phyloP scores from a whole-genome alignment of 768 basidiomycete species.

The Boletus huronensis region DNA sequence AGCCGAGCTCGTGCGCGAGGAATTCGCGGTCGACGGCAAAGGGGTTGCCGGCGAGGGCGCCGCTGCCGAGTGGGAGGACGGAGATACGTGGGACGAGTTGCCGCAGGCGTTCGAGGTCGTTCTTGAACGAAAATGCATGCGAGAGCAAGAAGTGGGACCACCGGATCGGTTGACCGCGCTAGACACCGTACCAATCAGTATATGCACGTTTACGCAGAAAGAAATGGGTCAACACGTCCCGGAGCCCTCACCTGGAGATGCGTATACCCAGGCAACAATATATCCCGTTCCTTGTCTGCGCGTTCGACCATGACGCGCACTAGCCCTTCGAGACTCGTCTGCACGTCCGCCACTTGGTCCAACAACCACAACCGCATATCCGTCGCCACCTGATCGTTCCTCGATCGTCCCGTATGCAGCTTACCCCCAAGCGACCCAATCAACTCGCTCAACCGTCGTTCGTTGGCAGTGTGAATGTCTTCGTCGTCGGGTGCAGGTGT shows the following conservation, averaged over 20 bases:
- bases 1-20: slow-evolving; percentile 86
- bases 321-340: slow-evolving; percentile 67
- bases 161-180: slow-evolving; percentile 98
- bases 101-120: slow-evolving; percentile 80
- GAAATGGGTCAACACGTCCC: neutral
- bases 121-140: slow-evolving; percentile 90
- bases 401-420: slow-evolving; percentile 92
- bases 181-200: slow-evolving; percentile 2
- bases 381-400: slow-evolving; percentile 98
- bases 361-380: slow-evolving; percentile 97
- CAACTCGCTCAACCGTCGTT: slow-evolving; percentile 88
- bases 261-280: slow-evolving; percentile 93
- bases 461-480: slow-evolving; percentile 98
- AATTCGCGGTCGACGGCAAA: slow-evolving; percentile 93
- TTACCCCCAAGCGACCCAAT: slow-evolving; percentile 93
- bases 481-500: slow-evolving; percentile 82
- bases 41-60: slow-evolving; percentile 95
- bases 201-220: neutral
- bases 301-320: slow-evolving; percentile 88
- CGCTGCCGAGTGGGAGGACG: slow-evolving; percentile 89
- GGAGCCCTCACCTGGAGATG: slow-evolving; percentile 76
- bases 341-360: slow-evolving; percentile 66
- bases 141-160: slow-evolving; percentile 98
- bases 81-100: slow-evolving; percentile 89
- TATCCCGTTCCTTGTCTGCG: slow-evolving; percentile 90